phyloP scores from a whole-genome alignment of 768 basidiomycete genomes.

The Boletales sp. region DNA sequence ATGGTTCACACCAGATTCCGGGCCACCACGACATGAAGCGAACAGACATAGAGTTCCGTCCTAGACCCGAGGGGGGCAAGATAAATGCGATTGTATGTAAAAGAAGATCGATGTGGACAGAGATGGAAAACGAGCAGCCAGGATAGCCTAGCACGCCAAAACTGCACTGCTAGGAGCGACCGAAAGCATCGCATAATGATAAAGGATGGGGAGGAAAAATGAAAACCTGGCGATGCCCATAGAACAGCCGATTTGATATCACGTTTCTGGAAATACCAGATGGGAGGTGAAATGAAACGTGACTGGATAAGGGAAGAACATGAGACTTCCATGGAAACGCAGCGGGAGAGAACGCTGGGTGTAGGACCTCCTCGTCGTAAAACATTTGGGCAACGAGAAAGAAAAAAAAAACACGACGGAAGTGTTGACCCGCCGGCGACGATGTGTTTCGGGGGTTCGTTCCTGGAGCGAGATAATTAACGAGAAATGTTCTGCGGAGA shows the following conservation, averaged over 20 bases:
- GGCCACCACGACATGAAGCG: slow-evolving; percentile 21
- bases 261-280: slow-evolving; percentile 29
- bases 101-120: slow-evolving; percentile 23
- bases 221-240: slow-evolving; percentile 28
- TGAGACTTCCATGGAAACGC: slow-evolving; percentile 21
- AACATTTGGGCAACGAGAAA: too few relatives aligned
- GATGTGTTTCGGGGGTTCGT: slow-evolving; percentile 18
- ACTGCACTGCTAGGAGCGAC: slow-evolving; percentile 27
- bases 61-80: slow-evolving; percentile 28
- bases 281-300: slow-evolving; percentile 4
- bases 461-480: slow-evolving; percentile 29
- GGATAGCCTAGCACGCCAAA: slow-evolving; percentile 11
- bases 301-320: too few relatives aligned
- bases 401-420: too few relatives aligned
- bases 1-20: slow-evolving; percentile 20
- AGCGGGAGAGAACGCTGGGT: neutral
- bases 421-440: too few relatives aligned
- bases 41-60: slow-evolving; percentile 27
- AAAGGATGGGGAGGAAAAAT: slow-evolving; percentile 18
- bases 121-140: slow-evolving; percentile 22
- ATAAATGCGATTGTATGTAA: slow-evolving; percentile 25
- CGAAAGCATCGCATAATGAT: slow-evolving; percentile 28
- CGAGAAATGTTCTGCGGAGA: slow-evolving; percentile 29
- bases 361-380: too few relatives aligned
- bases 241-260: slow-evolving; percentile 32